phyloP scores from a whole-genome alignment of 345 rosid genomes.

The Nasturtium officinale region DNA sequence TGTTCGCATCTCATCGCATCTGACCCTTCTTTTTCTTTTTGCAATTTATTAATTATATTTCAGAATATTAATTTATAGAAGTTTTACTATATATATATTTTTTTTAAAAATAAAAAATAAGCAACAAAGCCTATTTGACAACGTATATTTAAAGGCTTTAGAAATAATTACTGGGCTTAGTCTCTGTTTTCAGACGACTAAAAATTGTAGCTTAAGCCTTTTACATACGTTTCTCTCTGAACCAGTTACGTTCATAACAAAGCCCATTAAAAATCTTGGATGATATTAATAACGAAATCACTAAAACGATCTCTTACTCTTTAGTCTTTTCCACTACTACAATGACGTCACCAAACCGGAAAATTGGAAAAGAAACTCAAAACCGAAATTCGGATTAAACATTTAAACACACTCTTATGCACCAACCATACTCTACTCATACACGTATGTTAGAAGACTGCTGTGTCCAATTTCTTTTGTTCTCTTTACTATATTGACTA shows the following conservation, averaged over 20 bases:
- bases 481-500: not conserved
- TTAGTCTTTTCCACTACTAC: conserved; percentile 14
- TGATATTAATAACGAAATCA: not conserved
- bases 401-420: not conserved
- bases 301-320: not conserved
- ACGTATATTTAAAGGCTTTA: too few relatives aligned
- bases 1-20: not conserved
- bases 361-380: not conserved
- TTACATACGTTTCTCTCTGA: conserved; percentile 18
- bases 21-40: not conserved
- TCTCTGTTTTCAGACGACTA: not conserved
- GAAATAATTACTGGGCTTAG: too few relatives aligned
- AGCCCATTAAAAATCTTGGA: not conserved
- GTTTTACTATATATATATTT: too few relatives aligned
- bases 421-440: too few relatives aligned
- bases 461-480: not conserved
- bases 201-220: not conserved
- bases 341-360: not conserved
- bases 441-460: not conserved
- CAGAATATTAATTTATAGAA: too few relatives aligned
- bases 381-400: not conserved
- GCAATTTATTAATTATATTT: not conserved
- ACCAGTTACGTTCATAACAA: not conserved
- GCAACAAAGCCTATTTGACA: too few relatives aligned
- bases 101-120: too few relatives aligned